These are phyloP conservation scores for Lablab purpureus DNA, from an alignment of 306 rosid species.

Conservation along the genomic window DNA sequence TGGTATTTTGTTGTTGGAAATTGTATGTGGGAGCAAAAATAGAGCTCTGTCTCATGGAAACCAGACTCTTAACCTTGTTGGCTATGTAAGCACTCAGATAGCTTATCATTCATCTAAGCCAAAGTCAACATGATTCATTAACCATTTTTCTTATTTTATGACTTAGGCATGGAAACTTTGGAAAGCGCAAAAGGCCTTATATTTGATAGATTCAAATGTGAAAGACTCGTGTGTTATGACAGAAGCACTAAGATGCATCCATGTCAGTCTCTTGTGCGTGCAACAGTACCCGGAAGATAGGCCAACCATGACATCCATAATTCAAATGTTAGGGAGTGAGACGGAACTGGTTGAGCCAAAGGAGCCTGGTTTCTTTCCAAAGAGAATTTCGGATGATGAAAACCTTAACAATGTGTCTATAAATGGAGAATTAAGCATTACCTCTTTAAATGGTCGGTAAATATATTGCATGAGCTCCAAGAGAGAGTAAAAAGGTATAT, in stretches of 20 bases:
- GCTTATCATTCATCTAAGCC: too few species aligned
- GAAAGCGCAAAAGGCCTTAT: not conserved
- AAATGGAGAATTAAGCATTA: constrained; percentile 6
- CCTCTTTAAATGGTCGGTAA: not conserved
- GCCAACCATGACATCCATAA: too few species aligned
- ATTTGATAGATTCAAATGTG: not conserved
- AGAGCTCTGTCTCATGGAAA: not conserved
- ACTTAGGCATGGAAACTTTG: constrained; percentile 24
- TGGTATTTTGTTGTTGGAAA: not conserved
- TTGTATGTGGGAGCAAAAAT: not conserved
- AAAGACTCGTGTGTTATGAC: not conserved
- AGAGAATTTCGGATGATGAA: not conserved
- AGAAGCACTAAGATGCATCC: too few species aligned
- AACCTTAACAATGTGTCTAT: constrained; percentile 6
- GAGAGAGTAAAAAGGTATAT: too few species aligned
- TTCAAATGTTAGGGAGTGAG: constrained; percentile 48
- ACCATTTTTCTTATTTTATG: not conserved
- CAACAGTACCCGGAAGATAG: too few species aligned
- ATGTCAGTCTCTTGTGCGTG: too few species aligned
- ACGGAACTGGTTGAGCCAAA: constrained; percentile 48
- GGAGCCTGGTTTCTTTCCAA: constrained; percentile 49
- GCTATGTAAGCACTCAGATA: too few species aligned
- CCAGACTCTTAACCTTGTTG: too few species aligned
- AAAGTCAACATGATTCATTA: too few species aligned
- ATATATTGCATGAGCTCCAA: too few species aligned